Conservation (phyloP, 2,329 filamentous ascomycete genomes). For the Zalaria obscura region DNA sequence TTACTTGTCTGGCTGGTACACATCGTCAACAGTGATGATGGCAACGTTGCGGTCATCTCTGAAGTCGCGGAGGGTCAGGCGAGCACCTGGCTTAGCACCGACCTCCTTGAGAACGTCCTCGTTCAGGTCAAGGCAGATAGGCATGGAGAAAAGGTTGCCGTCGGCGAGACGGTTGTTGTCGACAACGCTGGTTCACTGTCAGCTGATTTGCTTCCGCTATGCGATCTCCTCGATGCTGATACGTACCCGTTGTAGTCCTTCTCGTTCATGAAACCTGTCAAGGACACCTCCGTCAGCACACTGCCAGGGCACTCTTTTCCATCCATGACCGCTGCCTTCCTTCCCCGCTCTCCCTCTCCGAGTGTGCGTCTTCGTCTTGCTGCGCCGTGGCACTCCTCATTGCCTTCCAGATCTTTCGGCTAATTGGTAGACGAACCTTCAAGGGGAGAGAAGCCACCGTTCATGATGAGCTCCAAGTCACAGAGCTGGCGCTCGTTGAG, state of each 20-base stretch:
- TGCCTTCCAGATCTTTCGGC: no score
- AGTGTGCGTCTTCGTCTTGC: no score
- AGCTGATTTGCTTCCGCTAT: slow-evolving; percentile 9
- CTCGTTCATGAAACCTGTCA: slow-evolving; percentile 84
- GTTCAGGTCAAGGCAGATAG: slow-evolving; percentile 81
- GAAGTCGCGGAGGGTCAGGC: slow-evolving; percentile 84
- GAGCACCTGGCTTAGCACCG: slow-evolving; percentile 63
- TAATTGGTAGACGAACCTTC: slow-evolving; percentile 54
- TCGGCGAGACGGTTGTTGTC: slow-evolving; percentile 73
- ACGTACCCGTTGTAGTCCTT: slow-evolving; percentile 86
- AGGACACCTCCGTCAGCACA: neutral
- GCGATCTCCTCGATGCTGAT: no score
- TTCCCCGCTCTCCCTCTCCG: slow-evolving; percentile 3
- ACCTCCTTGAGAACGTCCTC: slow-evolving; percentile 60
- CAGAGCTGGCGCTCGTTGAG: slow-evolving; percentile 92
- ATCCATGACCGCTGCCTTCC: slow-evolving; percentile 11
- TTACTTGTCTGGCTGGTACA: slow-evolving; percentile 93
- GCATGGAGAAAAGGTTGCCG: slow-evolving; percentile 90
- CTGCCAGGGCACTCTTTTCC: neutral
- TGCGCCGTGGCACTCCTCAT: no score
- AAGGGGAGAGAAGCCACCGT: slow-evolving; percentile 91
- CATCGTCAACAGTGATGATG: slow-evolving; percentile 87
- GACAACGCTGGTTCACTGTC: slow-evolving; percentile 53
- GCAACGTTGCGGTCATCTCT: slow-evolving; percentile 92
- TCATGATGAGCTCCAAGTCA: slow-evolving; percentile 93